These are phyloP conservation scores for Graphiopsis chlorocephala DNA, from an alignment of 2,329 filamentous ascomycete species.

Conservation along the genomic window DNA sequence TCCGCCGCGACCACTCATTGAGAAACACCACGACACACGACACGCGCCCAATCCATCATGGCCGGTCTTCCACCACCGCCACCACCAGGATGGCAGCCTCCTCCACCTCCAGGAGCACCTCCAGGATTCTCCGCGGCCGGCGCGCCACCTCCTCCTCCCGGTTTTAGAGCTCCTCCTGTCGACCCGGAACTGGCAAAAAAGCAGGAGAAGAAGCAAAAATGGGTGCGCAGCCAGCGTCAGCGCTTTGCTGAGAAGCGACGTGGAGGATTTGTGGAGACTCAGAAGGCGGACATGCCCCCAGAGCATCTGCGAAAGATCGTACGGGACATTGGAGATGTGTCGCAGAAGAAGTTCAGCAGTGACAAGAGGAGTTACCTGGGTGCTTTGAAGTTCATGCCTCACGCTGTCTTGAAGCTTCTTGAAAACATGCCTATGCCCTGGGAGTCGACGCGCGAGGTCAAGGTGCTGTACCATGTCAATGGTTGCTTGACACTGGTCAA, in stretches of 20 bases:
- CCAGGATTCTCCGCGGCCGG: conserved; percentile 47
- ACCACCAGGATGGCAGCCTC: conserved; percentile 62
- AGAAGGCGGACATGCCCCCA: conserved; percentile 97
- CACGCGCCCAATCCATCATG: conserved; percentile 41
- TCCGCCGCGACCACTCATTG: not conserved
- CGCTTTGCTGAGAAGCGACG: conserved; percentile 97
- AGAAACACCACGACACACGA: not conserved
- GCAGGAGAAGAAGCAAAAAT: conserved; percentile 98
- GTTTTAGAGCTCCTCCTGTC: conserved; percentile 69
- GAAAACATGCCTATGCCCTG: conserved; percentile 99
- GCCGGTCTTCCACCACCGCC: conserved; percentile 63
- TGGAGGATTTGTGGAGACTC: conserved; percentile 92
- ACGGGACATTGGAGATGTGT: conserved; percentile 97
- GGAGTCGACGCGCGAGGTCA: conserved; percentile 94
- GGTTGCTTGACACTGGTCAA: conserved; percentile 96
- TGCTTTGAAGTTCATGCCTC: conserved; percentile 98
- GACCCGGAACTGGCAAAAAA: conserved; percentile 91
- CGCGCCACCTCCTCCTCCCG: conserved; percentile 72
- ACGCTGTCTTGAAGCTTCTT: conserved; percentile 91
- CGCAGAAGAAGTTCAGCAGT: conserved; percentile 97
- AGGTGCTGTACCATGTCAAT: conserved; percentile 97
- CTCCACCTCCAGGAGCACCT: conserved; percentile 46
- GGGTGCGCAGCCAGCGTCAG: conserved; percentile 86
- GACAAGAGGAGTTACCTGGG: conserved; percentile 98
- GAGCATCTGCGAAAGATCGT: conserved; percentile 98